phyloP scores from a whole-genome alignment of 1,284 basidiomycete species.

The Bjerkandera adusta region DNA sequence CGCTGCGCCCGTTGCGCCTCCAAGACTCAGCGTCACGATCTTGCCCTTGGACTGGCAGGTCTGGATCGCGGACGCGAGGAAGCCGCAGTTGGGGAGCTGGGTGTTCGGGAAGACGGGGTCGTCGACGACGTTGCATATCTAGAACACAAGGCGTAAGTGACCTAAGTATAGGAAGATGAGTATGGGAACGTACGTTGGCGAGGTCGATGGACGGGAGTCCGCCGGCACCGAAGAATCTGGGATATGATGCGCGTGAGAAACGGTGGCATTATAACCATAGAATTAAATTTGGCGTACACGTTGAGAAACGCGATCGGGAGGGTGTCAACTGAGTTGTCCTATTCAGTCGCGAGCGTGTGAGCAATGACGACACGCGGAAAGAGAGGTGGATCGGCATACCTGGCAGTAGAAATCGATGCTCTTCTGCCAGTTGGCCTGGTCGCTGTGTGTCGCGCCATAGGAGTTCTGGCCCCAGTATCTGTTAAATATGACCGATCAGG shows the following conservation, averaged over 20 bases:
- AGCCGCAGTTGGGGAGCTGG: constrained; percentile 52
- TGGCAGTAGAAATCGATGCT: constrained; percentile 48
- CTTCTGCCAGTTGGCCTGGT: constrained; percentile 48
- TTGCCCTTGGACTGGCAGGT: constrained; percentile 64
- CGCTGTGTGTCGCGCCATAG: constrained; percentile 49
- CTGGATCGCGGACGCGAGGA: constrained; percentile 53
- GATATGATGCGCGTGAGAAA: neutral
- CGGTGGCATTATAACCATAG: neutral
- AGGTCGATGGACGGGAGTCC: constrained; percentile 58
- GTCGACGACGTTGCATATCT: constrained; percentile 48
- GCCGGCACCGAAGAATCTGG: constrained; percentile 48
- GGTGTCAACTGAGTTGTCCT: constrained; percentile 50
- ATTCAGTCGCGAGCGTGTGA: no score
- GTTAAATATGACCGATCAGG: neutral
- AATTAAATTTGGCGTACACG: constrained; percentile 22
- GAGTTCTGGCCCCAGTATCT: constrained; percentile 53
- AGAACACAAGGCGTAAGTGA: neutral
- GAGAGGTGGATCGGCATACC: constrained; percentile 24
- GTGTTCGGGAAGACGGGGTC: constrained; percentile 51
- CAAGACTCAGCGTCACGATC: constrained; percentile 61
- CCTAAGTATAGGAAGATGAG: neutral
- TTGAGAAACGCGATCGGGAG: constrained; percentile 61
- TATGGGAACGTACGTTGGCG: constrained; percentile 44
- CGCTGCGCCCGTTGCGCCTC: constrained; percentile 56
- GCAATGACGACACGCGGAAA: constrained; percentile 1